These are phyloP conservation scores for Paracamarosporium sp. DNA, from an alignment of 2,329 filamentous ascomycete genomes.

Conservation along the genomic window DNA sequence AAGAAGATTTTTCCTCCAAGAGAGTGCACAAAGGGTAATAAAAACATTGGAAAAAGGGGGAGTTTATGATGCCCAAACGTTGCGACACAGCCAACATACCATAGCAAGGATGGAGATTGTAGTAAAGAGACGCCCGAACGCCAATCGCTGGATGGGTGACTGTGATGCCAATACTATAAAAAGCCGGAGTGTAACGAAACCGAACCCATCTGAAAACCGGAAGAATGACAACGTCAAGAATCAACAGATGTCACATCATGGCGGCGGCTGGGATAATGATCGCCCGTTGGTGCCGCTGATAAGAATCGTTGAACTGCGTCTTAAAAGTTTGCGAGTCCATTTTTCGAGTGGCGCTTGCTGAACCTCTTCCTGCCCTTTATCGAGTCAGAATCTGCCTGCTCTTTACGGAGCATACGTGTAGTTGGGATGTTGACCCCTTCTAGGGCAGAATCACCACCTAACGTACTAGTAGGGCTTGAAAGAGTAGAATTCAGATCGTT, in stretches of 20 bases:
- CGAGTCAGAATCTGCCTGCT: conserved; percentile 59
- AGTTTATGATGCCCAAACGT: conserved; percentile 1
- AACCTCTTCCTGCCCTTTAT: conserved; percentile 71
- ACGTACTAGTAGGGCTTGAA: conserved; percentile 78
- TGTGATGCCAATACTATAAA: conserved; percentile 16
- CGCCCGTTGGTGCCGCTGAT: neutral
- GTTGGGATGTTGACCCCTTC: conserved; percentile 58
- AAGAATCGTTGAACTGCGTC: conserved; percentile 8
- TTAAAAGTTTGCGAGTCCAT: conserved; percentile 88
- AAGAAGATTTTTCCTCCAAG: conserved; percentile 14
- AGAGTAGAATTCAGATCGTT: conserved; percentile 61
- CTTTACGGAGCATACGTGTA: conserved; percentile 58
- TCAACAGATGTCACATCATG: conserved; percentile 4
- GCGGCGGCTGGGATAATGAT: neutral
- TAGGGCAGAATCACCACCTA: conserved; percentile 61
- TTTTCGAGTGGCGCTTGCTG: conserved; percentile 92
- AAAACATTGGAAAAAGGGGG: conserved; percentile 8
- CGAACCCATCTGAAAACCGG: conserved; percentile 6
- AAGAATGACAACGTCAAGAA: conserved; percentile 10
- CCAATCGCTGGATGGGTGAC: conserved; percentile 32
- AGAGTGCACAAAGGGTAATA: neutral
- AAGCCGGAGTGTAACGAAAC: conserved; percentile 19
- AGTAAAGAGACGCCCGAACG: conserved; percentile 24
- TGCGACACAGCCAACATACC: conserved; percentile 1
- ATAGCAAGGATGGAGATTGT: neutral